Evolutionary conservation across 257 asterid species (phyloP), one percentile per base, ranked within the genome.

Genomic region (Plantago major): DNA sequence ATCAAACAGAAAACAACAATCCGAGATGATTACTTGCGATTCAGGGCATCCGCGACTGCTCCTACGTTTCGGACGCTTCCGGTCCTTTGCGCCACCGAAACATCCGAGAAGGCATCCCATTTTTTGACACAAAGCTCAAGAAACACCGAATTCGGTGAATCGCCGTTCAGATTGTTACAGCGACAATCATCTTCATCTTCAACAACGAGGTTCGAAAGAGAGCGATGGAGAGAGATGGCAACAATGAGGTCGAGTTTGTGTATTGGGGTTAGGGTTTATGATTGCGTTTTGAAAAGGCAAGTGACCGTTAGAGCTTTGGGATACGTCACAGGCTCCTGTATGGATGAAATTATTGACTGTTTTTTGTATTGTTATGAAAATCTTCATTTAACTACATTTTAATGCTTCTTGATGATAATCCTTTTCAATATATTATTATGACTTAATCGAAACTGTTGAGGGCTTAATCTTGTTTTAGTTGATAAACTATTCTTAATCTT

Each of bases 31-130:
- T 62, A 91, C 95, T 59, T 79, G 94, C 62, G 74, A 73, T 67
- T 78, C 84, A 57, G 91, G 89, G 74, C 74, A 74, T 70, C 73
- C 64, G 46, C 80, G 80, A 9, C 77, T 69, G 58, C 60, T 62
- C 80, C 85, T 81, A 64, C 73, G 79, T 55, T 66, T 89, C 18
- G 79, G 81, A 74, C 83, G 84, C 58, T 67, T 83, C 50, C 71
- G 74, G 49, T 81, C 85, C 80, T 86, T 77, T 19, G 63, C 79
- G 37, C 83, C 82, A 30, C 99, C 95, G 60, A 93, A 93, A 68
- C 99, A 93, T 5, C 94, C 95, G 51, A 80, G 84, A 69, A 93
- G 85, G 68, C 97, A 89, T 38, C 95, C 95, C 99, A 93, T 90
- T 71, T 38, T 16, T 11, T 0, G 7, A 6, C 5, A 51, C n/a